Evolutionary conservation across 106 monocot genomes (phyloP), one percentile per base, ranked within the genome.

Genomic region (Triglochin maritima): DNA sequence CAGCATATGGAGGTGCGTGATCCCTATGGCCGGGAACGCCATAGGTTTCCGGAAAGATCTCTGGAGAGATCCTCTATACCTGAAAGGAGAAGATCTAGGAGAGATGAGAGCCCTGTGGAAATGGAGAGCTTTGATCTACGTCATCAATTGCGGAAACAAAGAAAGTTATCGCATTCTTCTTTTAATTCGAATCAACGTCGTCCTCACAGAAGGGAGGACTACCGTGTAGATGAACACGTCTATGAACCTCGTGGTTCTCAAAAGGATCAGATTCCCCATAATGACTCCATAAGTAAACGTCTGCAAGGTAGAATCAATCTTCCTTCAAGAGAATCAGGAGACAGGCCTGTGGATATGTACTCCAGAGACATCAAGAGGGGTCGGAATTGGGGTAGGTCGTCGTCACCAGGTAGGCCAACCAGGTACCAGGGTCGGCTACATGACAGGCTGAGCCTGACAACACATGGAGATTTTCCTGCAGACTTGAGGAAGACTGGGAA

Each of bases 271-370:
- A 29, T 29, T 29, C 29, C 29, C 44, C 55, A 6, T 17, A 67
- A 73, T 29, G 66, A 60, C 44, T 69, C 76, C 55, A 53, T 86
- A 69, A 74, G 94, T 55, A 78, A 72, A 57, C 84, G 90, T 14
- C 64, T 95, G 17, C 69, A 71, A 64, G 95, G 90, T 69, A 87
- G 95, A 80, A 95, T 95, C 50, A 83, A 59, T 17, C 79, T 95
- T 56, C 83, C 90, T 55, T 47, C 16, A 57, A 72, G 62, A 64
- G 62, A 66, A 29, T 56, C 83, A 12, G 68, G 51, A 2, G 83
- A 71, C 8, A 63, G 9, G 41, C 14, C 56, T 44, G 14, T 16
- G 12, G 78, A 82, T 60, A 47, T 49, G 17, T 72, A 47, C 6
- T 68, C 54, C 29, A 76, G 65, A 67, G 81, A 72, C 4, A 73